A percentile compares a stretch with the other conserved stretches of the same genome.
phyloP scores from a whole-genome alignment of 2,329 filamentous ascomycete species.

The Aspergillus aculeatinus region DNA sequence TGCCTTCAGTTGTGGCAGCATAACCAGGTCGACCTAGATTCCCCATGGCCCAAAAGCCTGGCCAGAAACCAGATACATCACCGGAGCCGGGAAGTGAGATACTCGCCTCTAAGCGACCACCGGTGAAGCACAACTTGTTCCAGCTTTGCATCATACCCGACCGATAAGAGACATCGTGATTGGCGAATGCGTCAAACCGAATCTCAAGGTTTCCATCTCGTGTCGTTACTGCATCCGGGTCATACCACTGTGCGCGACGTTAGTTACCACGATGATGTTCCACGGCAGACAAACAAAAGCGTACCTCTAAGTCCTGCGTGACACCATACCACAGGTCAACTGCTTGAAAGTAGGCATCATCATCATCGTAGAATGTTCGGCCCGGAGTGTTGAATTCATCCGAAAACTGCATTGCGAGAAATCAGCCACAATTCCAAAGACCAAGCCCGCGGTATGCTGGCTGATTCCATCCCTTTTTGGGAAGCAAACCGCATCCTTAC shows the following conservation, averaged over 20 bases:
- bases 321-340: conserved; percentile 72
- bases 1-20: conserved; percentile 66
- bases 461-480: neutral
- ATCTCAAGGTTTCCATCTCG: conserved; percentile 62
- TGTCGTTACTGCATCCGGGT: conserved; percentile 66
- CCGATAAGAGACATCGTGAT: conserved; percentile 64
- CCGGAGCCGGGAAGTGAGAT: conserved; percentile 68
- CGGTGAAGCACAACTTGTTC: conserved; percentile 73
- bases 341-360: conserved; percentile 68
- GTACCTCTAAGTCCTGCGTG: conserved; percentile 65
- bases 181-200: conserved; percentile 64
- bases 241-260: conserved; percentile 59
- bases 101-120: conserved; percentile 67
- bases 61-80: conserved; percentile 69
- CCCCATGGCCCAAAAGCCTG: conserved; percentile 74
- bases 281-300: conserved; percentile 4
- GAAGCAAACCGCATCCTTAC: conserved; percentile 38
- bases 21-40: conserved; percentile 70
- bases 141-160: conserved; percentile 74
- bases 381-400: conserved; percentile 70
- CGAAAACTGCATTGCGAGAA: conserved; percentile 53
- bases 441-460: neutral
- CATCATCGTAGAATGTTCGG: conserved; percentile 68
- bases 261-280: conserved; percentile 2
- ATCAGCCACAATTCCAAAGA: conserved; percentile 6